Conservation (phyloP, 106 monocot species). For the Dendrobium catenatum region DNA sequence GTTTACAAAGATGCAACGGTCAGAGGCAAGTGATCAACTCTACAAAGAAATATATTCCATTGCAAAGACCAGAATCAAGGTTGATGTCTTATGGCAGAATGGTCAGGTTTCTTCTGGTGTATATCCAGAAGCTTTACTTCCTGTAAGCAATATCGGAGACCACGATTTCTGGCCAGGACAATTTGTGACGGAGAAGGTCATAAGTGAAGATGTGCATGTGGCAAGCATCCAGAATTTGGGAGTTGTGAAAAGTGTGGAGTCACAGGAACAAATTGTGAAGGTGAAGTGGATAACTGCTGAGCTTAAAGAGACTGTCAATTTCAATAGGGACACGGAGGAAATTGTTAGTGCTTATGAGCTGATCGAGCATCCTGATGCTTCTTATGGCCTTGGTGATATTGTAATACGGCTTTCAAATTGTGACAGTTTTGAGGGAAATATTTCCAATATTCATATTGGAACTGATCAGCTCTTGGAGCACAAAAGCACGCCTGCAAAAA, state of each 20-base stretch:
- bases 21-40: conserved; percentile 7
- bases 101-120: conserved; percentile 47
- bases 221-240: conserved; percentile 27
- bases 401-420: conserved; percentile 35
- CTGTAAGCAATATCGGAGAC: conserved; percentile 68
- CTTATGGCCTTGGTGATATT: conserved; percentile 66
- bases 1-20: conserved; percentile 21
- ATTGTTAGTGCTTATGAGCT: conserved; percentile 87
- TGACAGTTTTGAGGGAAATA: conserved; percentile 21
- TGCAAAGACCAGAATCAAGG: conserved; percentile 57
- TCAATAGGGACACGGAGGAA: conserved; percentile 31
- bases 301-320: not conserved
- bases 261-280: conserved; percentile 57
- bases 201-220: conserved; percentile 30
- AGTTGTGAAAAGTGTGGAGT: conserved; percentile 68
- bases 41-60: conserved; percentile 40
- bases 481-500: not conserved
- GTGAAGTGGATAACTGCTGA: conserved; percentile 56
- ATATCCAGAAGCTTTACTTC: conserved; percentile 45
- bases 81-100: conserved; percentile 85
- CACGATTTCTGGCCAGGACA: conserved; percentile 93
- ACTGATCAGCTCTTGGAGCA: not conserved
- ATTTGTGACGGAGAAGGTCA: conserved; percentile 61
- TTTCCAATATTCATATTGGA: not conserved
- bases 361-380: conserved; percentile 77